Evolutionary conservation across 2,329 filamentous ascomycete genomes (phyloP), one percentile per base, ranked within the genome.

Genomic region (Pseudohalonectria lignicola): DNA sequence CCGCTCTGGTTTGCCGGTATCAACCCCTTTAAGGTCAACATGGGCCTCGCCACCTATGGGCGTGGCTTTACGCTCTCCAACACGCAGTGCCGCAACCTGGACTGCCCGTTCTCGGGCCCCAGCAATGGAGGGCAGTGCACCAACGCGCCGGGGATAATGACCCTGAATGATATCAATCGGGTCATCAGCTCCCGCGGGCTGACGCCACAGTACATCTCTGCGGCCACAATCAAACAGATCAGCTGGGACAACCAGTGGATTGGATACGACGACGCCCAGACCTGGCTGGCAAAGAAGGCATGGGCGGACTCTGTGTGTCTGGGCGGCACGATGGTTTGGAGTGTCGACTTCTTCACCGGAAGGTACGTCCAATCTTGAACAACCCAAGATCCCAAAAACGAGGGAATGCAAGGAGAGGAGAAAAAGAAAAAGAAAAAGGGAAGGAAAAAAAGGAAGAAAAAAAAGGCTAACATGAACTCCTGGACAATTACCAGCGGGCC

Each of bases 41-140:
- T 72, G 3, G 69, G 68, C 1, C 39, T 69, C 1, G 64, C 64
- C 1, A 59, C 56, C 34, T 73, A 73, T 37, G 67, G 66, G 0
- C 53, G 67, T 5, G 58, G 62, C 2, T 70, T 62, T 33, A 69
- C 60, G 0, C 21, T 60, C 1, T 21, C 42, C 1, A 45, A 52
- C 16, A 41, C 49, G 2, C 43, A 17, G 28, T 61, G 57, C 32
- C 53, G 47, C 10, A n/a, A 21, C 2, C 34, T 25, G 16, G 15
- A 21, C 0, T 60, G 57, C 20, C 37, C 31, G 0, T 57, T 52
- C 12, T 29, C 13, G 0, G 52, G 47, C 0, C 47, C 52, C 0
- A 54, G 50, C 37, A 49, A 49, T n/a, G 45, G 55, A 1, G 56
- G 36, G 0, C 18, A 32, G 2, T 61, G 56, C 36, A 56, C 54